Percentiles rank a stretch among this genome's conserved stretches.
These are phyloP conservation scores for Pseudogymnoascus sp. DNA, from an alignment of 2,329 filamentous ascomycete genomes.

Conservation along the genomic window DNA sequence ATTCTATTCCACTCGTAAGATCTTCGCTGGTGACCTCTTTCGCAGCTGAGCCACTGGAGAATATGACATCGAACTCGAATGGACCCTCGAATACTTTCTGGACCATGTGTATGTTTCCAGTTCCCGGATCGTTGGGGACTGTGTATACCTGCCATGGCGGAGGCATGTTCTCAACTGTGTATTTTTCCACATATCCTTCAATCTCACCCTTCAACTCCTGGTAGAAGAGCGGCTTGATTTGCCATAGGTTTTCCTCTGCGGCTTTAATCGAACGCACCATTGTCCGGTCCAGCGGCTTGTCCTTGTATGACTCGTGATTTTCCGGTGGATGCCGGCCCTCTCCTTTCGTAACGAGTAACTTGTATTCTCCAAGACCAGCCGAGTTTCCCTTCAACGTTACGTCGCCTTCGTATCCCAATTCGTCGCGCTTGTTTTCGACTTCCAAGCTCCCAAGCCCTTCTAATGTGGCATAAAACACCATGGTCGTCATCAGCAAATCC, in stretches of 20 bases:
- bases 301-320: slow-evolving; percentile 56
- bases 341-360: slow-evolving; percentile 67
- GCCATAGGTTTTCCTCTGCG: slow-evolving; percentile 68
- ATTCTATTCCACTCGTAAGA: slow-evolving; percentile 60
- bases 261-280: slow-evolving; percentile 63
- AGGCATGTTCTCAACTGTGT: slow-evolving; percentile 58
- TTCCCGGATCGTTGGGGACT: slow-evolving; percentile 56
- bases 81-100: slow-evolving; percentile 86
- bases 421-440: slow-evolving; percentile 46
- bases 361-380: slow-evolving; percentile 67
- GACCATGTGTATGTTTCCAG: slow-evolving; percentile 76
- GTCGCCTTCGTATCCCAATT: slow-evolving; percentile 45
- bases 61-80: slow-evolving; percentile 91
- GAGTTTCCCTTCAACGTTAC: slow-evolving; percentile 66
- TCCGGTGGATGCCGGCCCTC: slow-evolving; percentile 51
- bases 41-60: slow-evolving; percentile 65
- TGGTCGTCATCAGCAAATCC: slow-evolving; percentile 59
- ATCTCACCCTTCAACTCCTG: slow-evolving; percentile 54
- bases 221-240: slow-evolving; percentile 64
- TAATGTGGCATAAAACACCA: slow-evolving; percentile 75
- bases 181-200: slow-evolving; percentile 48
- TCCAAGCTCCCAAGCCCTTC: slow-evolving; percentile 66
- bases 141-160: slow-evolving; percentile 83
- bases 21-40: slow-evolving; percentile 49
- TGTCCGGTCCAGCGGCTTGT: slow-evolving; percentile 67